Conservation (phyloP, 2,329 filamentous ascomycete species). For the Akanthomyces dipterigenus region DNA sequence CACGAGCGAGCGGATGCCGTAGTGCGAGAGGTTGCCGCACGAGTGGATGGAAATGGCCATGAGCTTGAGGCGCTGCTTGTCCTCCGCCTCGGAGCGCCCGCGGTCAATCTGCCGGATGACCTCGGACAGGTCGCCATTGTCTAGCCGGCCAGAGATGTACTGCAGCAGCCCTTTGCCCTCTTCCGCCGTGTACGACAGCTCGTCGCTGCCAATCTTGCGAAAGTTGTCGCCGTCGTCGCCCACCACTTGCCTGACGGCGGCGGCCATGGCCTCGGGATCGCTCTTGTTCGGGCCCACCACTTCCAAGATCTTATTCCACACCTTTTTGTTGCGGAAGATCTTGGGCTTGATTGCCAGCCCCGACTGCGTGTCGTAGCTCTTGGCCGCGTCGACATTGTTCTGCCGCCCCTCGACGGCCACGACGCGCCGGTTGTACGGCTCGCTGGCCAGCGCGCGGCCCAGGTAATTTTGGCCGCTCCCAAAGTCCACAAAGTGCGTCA, state of each 20-base stretch:
- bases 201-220: slow-evolving; percentile 11
- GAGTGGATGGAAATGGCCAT: slow-evolving; percentile 96
- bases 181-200: slow-evolving; percentile 45
- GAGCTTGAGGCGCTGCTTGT: slow-evolving; percentile 40
- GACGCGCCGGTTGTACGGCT: slow-evolving; percentile 79
- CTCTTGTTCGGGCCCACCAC: slow-evolving; percentile 23
- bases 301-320: slow-evolving; percentile 52
- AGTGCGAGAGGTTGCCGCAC: slow-evolving; percentile 94
- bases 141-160: slow-evolving; percentile 68
- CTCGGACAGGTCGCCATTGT: slow-evolving; percentile 63
- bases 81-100: slow-evolving; percentile 15
- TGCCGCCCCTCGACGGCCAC: slow-evolving; percentile 85
- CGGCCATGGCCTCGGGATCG: slow-evolving; percentile 33
- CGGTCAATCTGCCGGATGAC: slow-evolving; percentile 56
- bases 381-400: slow-evolving; percentile 80
- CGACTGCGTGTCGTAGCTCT: slow-evolving; percentile 75
- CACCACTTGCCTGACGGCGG: slow-evolving; percentile 28
- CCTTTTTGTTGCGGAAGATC: slow-evolving; percentile 77
- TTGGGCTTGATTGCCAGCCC: slow-evolving; percentile 67
- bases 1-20: slow-evolving; percentile 78
- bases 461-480: slow-evolving; percentile 96
- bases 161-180: slow-evolving; percentile 65
- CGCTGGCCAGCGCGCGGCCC: slow-evolving; percentile 75
- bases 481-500: slow-evolving; percentile 91
- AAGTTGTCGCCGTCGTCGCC: slow-evolving; percentile 25